These are phyloP conservation scores for Trametopsis cervina DNA, from an alignment of 768 basidiomycete genomes.

Conservation along the genomic window DNA sequence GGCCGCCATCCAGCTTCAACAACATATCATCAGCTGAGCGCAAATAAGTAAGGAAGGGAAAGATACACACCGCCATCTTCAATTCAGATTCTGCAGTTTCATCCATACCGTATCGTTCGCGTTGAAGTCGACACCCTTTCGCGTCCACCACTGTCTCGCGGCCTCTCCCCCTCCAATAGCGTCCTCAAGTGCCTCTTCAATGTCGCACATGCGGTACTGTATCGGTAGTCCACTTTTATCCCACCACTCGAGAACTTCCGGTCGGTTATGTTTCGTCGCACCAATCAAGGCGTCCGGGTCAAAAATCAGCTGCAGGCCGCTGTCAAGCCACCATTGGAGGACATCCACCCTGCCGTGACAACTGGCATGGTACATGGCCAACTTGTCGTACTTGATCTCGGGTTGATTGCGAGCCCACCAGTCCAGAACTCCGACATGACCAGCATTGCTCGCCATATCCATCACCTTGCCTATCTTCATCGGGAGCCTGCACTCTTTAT, in stretches of 20 bases:
- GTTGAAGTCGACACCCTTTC: conserved; percentile 76
- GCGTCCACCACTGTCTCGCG: conserved; percentile 75
- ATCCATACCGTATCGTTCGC: conserved; percentile 86
- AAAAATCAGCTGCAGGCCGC: conserved; percentile 70
- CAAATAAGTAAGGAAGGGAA: neutral
- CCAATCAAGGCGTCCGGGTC: conserved; percentile 75
- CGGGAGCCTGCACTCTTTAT: conserved; percentile 38
- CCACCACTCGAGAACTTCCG: conserved; percentile 88
- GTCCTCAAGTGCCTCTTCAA: conserved; percentile 88
- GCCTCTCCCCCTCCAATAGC: conserved; percentile 74
- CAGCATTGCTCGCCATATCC: conserved; percentile 79
- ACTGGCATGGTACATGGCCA: conserved; percentile 72
- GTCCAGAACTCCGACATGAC: conserved; percentile 67
- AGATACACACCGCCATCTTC: conserved; percentile 5
- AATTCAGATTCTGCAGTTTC: conserved; percentile 71
- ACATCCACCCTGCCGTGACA: conserved; percentile 76
- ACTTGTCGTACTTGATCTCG: conserved; percentile 72
- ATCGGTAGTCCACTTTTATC: conserved; percentile 69
- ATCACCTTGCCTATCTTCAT: conserved; percentile 81
- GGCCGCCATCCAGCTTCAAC: too few relatives aligned
- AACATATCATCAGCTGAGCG: neutral
- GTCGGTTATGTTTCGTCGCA: conserved; percentile 76
- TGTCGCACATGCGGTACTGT: conserved; percentile 86
- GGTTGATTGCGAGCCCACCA: conserved; percentile 82
- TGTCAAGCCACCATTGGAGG: conserved; percentile 77